phyloP scores from a whole-genome alignment of 441 rosid genomes.

The Arabidopsis hybrid region DNA sequence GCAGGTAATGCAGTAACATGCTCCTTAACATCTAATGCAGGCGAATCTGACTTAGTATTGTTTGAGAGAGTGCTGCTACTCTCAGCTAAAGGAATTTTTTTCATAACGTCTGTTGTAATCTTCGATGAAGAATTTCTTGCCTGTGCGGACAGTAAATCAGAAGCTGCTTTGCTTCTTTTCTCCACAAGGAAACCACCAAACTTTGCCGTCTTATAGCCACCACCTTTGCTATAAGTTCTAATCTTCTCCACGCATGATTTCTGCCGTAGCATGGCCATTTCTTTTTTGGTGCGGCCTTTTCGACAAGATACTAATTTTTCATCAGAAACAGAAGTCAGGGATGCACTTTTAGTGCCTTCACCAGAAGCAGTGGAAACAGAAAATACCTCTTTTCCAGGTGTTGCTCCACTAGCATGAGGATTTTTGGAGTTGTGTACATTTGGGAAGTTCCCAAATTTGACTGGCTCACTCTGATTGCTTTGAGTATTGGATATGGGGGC shows the following conservation, averaged over 20 bases:
- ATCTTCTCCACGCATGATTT: slow-evolving; percentile 81
- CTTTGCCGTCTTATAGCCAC: slow-evolving; percentile 44
- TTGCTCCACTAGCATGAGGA: slow-evolving; percentile 49
- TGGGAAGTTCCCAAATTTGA: slow-evolving; percentile 47
- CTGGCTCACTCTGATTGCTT: slow-evolving; percentile 53
- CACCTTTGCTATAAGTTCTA: slow-evolving; percentile 65
- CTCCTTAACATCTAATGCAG: slow-evolving; percentile 51
- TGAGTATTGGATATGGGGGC: slow-evolving; percentile 53
- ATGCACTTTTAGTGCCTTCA: slow-evolving; percentile 61
- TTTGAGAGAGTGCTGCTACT: slow-evolving; percentile 28
- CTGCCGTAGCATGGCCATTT: slow-evolving; percentile 67
- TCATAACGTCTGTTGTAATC: slow-evolving; percentile 58
- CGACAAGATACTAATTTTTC: slow-evolving; percentile 68
- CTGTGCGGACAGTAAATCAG: slow-evolving; percentile 52
- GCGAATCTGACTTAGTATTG: slow-evolving; percentile 38
- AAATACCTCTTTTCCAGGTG: slow-evolving; percentile 58
- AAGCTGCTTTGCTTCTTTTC: slow-evolving; percentile 45
- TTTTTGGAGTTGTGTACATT: slow-evolving; percentile 56
- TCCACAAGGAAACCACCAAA: slow-evolving; percentile 45
- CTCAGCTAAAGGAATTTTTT: slow-evolving; percentile 54
- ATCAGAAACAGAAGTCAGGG: slow-evolving; percentile 61
- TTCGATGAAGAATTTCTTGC: slow-evolving; percentile 69
- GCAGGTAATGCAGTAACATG: slow-evolving; percentile 53
- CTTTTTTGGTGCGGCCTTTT: slow-evolving; percentile 75
- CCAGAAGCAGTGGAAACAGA: slow-evolving; percentile 50